Percentiles rank a stretch among this genome's conserved stretches.
phyloP scores from a whole-genome alignment of 1,139 yeast genomes.

The Suhomyces anneliseae region DNA sequence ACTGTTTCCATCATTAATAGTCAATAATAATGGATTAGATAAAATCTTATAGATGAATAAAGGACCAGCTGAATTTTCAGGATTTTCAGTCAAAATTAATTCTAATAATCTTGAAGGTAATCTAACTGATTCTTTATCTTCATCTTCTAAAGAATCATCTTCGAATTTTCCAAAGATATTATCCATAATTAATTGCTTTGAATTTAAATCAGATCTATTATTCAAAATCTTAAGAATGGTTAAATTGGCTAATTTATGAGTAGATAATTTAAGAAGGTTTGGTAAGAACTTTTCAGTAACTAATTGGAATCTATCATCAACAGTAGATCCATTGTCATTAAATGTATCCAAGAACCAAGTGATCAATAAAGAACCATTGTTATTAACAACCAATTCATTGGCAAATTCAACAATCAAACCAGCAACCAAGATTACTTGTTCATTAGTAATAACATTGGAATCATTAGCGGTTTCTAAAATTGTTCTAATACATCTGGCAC shows the following conservation, averaged over 20 bases:
- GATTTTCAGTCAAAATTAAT: constrained; percentile 54
- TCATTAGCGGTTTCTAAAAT: constrained; percentile 69
- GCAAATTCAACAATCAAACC: constrained; percentile 78
- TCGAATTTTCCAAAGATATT: constrained; percentile 59
- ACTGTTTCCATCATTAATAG: constrained; percentile 33
- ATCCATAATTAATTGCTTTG: constrained; percentile 62
- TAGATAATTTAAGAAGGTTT: constrained; percentile 63
- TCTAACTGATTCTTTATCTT: constrained; percentile 12
- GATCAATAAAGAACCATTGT: constrained; percentile 83
- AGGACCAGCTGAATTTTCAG: constrained; percentile 67
- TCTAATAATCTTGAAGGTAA: constrained; percentile 32
- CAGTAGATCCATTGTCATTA: constrained; percentile 47
- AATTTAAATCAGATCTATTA: constrained; percentile 61
- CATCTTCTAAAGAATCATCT: constrained; percentile 23
- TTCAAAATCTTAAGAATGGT: constrained; percentile 80
- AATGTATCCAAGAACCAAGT: constrained; percentile 96
- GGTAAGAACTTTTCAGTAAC: constrained; percentile 57
- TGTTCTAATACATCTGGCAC: constrained; percentile 93
- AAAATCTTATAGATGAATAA: constrained; percentile 79
- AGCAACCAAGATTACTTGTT: constrained; percentile 75
- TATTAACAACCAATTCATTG: constrained; percentile 76
- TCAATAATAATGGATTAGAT: constrained; percentile 57
- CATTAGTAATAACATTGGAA: constrained; percentile 50
- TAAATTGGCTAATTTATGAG: constrained; percentile 83
- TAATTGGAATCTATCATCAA: constrained; percentile 34